These are phyloP conservation scores for Anethum foeniculum DNA, from an alignment of 140 eudicot species.

Conservation along the genomic window DNA sequence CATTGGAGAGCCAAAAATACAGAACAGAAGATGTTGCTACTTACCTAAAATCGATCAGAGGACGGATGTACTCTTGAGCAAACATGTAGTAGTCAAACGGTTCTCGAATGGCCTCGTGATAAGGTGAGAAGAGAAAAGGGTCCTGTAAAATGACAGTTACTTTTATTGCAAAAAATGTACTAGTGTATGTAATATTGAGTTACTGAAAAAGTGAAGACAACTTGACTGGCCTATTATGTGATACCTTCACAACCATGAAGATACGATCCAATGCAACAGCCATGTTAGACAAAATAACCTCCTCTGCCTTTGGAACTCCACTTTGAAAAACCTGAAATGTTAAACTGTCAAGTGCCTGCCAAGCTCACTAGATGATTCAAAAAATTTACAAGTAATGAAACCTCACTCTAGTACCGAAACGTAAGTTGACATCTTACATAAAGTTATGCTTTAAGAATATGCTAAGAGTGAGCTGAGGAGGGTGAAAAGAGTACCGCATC, in stretches of 20 bases:
- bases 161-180: background rate
- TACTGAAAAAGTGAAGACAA: background rate
- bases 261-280: constrained; percentile 68
- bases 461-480: constrained; percentile 17
- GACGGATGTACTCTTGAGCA: constrained; percentile 77
- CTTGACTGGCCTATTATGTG: constrained; percentile 10
- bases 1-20: background rate
- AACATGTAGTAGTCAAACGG: constrained; percentile 84
- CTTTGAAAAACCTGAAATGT: constrained; percentile 59
- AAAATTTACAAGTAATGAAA: too few relatives aligned
- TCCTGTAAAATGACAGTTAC: constrained; percentile 53
- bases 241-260: constrained; percentile 76
- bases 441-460: constrained; percentile 15
- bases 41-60: constrained; percentile 85
- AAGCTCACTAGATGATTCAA: background rate
- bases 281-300: constrained; percentile 83
- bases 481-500: constrained; percentile 54
- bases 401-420: constrained; percentile 8
- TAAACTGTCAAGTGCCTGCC: background rate
- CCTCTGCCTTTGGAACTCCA: constrained; percentile 64
- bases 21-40: constrained; percentile 15
- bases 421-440: constrained; percentile 11
- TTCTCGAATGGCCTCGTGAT: constrained; percentile 80
- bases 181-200: background rate
- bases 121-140: constrained; percentile 75